phyloP scores from a whole-genome alignment of 805 yeast species.

The Lachancea sp. region DNA sequence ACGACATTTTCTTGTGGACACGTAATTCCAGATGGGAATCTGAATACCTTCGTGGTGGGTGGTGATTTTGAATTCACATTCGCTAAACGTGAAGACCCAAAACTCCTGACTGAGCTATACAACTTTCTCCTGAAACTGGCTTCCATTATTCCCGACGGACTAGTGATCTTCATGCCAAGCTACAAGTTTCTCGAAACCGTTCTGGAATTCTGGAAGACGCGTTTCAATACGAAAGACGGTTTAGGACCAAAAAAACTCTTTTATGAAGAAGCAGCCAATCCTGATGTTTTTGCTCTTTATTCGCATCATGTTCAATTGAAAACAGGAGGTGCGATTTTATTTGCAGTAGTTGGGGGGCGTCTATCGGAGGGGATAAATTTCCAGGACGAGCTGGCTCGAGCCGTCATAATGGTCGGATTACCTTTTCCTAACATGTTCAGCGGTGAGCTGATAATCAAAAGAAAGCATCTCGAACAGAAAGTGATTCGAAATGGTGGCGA shows the following conservation, averaged over 20 bases:
- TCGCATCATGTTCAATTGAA: constrained; percentile 34
- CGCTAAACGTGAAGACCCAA: constrained; percentile 45
- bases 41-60: constrained; percentile 51
- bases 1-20: constrained; percentile 71
- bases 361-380: constrained; percentile 92
- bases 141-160: constrained; percentile 57
- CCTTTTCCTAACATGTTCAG: constrained; percentile 84
- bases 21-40: constrained; percentile 64
- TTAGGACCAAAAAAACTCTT: constrained; percentile 43
- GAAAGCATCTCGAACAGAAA: constrained; percentile 52
- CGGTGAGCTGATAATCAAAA: constrained; percentile 72
- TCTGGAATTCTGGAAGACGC: constrained; percentile 44
- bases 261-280: constrained; percentile 49
- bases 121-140: constrained; percentile 31
- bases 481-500: constrained; percentile 46
- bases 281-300: constrained; percentile 45
- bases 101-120: constrained; percentile 41
- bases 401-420: constrained; percentile 77
- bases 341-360: constrained; percentile 89
- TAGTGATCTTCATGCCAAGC: constrained; percentile 81
- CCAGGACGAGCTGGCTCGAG: constrained; percentile 80
- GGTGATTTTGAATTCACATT: constrained; percentile 60
- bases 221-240: constrained; percentile 30
- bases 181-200: constrained; percentile 61
- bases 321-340: constrained; percentile 53